Conservation (phyloP, 495 filamentous ascomycete species). For the Daldinia loculata region DNA sequence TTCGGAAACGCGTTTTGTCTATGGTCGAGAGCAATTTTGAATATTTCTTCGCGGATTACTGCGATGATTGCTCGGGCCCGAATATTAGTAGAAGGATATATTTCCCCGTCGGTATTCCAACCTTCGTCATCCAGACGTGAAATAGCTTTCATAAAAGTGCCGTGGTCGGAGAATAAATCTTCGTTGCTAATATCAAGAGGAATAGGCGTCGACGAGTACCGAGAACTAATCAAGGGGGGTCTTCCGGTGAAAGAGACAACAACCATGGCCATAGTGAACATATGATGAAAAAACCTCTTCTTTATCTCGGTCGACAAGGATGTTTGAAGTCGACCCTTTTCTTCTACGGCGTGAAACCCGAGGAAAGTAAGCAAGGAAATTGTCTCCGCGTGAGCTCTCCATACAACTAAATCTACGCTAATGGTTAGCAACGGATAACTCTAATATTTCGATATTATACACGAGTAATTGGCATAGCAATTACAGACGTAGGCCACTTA, state of each 20-base stretch:
- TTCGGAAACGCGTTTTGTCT: conserved; percentile 32
- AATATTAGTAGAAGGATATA: conserved; percentile 53
- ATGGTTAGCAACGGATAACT: neutral
- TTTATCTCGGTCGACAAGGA: conserved; percentile 23
- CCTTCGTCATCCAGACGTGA: conserved; percentile 59
- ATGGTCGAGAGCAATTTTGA: conserved; percentile 65
- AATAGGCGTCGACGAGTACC: conserved; percentile 63
- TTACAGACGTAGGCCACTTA: conserved; percentile 43
- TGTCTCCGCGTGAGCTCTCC: conserved; percentile 63
- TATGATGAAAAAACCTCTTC: conserved; percentile 61
- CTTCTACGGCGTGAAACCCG: conserved; percentile 60
- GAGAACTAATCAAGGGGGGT: conserved; percentile 63
- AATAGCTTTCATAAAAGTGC: conserved; percentile 53
- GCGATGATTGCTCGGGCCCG: conserved; percentile 62
- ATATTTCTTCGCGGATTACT: conserved; percentile 63
- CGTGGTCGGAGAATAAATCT: conserved; percentile 56
- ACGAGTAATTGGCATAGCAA: neutral
- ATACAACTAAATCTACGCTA: conserved; percentile 51
- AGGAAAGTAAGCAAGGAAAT: conserved; percentile 63
- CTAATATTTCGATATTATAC: neutral
- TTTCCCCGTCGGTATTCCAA: conserved; percentile 59
- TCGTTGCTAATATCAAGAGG: conserved; percentile 67
- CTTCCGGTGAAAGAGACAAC: conserved; percentile 65
- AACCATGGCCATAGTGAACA: conserved; percentile 62
- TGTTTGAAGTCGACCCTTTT: conserved; percentile 53